Evolutionary conservation across 371 early-diverging fungal genomes (phyloP).

Genomic region (Haplosporangium sp.): DNA sequence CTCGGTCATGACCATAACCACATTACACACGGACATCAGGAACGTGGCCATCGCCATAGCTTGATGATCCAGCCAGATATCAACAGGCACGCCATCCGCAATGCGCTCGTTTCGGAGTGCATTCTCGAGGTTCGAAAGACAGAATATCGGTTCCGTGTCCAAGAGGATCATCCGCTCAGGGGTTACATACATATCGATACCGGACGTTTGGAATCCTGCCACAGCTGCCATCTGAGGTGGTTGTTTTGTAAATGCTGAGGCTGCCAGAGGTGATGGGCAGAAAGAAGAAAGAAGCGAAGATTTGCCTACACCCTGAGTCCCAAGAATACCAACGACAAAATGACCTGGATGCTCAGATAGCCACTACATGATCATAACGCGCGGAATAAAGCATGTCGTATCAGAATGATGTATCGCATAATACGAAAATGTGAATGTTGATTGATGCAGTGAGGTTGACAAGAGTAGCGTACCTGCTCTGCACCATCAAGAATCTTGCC

Average conservation of each 20-base stretch:
- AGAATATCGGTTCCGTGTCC: slow-evolving; percentile 74
- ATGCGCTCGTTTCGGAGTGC: slow-evolving; percentile 58
- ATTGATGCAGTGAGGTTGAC: not conserved
- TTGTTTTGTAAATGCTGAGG: slow-evolving; percentile 59
- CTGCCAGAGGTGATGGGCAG: slow-evolving; percentile 52
- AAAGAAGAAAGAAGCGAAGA: slow-evolving; percentile 75
- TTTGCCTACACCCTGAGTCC: slow-evolving; percentile 79
- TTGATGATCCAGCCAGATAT: slow-evolving; percentile 69
- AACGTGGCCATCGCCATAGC: slow-evolving; percentile 59
- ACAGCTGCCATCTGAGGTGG: slow-evolving; percentile 54
- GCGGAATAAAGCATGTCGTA: not conserved
- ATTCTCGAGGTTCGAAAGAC: slow-evolving; percentile 67
- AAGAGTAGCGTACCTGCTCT: slow-evolving; percentile 41
- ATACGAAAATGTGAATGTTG: not conserved
- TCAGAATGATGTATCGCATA: not conserved
- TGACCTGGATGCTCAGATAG: slow-evolving; percentile 80
- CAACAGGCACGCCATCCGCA: slow-evolving; percentile 61
- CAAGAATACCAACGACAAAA: slow-evolving; percentile 80
- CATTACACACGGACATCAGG: slow-evolving; percentile 75
- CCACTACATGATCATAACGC: slow-evolving; percentile 37
- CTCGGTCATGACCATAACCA: slow-evolving; percentile 70
- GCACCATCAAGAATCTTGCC: slow-evolving; percentile 39
- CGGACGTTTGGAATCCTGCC: slow-evolving; percentile 67
- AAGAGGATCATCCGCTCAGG: slow-evolving; percentile 76
- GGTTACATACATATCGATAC: slow-evolving; percentile 80